Base-by-base conservation (phyloP, 108 stramenopile genomes). In the Tribonema minus region DNA sequence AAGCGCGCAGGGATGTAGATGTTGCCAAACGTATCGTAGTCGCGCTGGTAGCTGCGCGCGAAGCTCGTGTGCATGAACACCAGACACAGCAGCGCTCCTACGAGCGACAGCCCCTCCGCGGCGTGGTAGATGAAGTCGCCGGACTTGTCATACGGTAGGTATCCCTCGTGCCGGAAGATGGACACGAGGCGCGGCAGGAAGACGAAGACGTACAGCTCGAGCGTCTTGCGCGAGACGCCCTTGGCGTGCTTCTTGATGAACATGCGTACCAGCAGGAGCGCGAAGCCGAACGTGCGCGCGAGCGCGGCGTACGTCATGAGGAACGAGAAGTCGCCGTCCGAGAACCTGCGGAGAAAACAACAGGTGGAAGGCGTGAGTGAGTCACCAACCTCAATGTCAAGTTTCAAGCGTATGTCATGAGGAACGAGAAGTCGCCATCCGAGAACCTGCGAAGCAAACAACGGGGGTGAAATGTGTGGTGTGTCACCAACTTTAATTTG, bases 61-160 rank as follows among this genome's bases (percentile, higher is more conserved):
- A 93, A 91, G 26, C 88, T 89, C 54, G 71, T 88, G 87, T 88
- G 85, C 64, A 92, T 91, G 28, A 91, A 92, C 61, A 84, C 93
- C 27, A 94, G 69, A 36, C 92, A 90, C 25, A 70, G 70, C 5
- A 80, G 74, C 6, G 94, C 93, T 32, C 93, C 88, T 23, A 88
- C 20, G 25, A 99, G 84, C 28, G 91, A 84, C 81, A 86, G 82
- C 61, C 90, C 86, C 84, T 99, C 98, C 68, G 95, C 91, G 12
- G 90, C 68, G 76, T 97, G 97, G 86, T 98, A 98, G 20, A 72
- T 37, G 61, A 72, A 72, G 37, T 72, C 71, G 9, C 71, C 98
- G 30, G 92, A 92, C 78, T 95, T 93, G 83, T 99, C 98, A 77
- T 95, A 99, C 15, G 98, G 98, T 28, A 99, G 87, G 78, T 99